A percentile compares a stretch with the other conserved stretches of the same genome.
Evolutionary conservation across 345 rosid species (phyloP).

Genomic region (Cardamine chenopodiifolia): DNA sequence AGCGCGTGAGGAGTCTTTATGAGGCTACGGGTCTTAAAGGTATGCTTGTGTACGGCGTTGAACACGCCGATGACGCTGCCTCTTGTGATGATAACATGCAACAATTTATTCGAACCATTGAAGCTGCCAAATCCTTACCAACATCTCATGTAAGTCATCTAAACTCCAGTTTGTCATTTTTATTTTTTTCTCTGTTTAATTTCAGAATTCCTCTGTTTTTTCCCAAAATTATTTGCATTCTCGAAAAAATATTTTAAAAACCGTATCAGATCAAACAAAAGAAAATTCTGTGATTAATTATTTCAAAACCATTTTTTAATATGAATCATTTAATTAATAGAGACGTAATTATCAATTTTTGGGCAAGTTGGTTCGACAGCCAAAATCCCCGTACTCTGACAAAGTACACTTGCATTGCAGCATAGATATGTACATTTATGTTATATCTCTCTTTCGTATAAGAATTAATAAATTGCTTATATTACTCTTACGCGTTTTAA

Average conservation of each 20-base stretch:
- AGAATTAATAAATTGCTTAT: neutral
- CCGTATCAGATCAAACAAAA: neutral
- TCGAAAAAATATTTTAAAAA: neutral
- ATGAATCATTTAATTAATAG: neutral
- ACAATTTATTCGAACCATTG: conserved; percentile 57
- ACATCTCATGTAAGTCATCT: conserved; percentile 59
- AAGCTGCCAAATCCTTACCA: conserved; percentile 62
- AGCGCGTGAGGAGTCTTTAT: conserved; percentile 49
- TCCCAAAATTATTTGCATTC: neutral
- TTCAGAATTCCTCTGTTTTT: neutral
- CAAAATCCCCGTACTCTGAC: conserved; percentile 37
- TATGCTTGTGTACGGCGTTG: conserved; percentile 79
- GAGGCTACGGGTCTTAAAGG: conserved; percentile 64
- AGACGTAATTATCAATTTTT: neutral
- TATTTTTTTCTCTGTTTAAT: neutral
- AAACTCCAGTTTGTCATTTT: neutral
- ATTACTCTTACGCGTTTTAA: neutral
- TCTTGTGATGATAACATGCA: conserved; percentile 71
- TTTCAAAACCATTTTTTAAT: neutral
- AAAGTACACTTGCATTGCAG: conserved; percentile 30
- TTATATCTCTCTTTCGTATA: neutral
- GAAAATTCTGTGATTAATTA: neutral
- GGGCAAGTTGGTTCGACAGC: conserved; percentile 32
- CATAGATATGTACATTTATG: neutral
- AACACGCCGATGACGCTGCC: conserved; percentile 56